Evolutionary conservation across 495 filamentous ascomycete genomes (phyloP), one percentile per base, ranked within the genome.

Genomic region (Thozetella sp.): DNA sequence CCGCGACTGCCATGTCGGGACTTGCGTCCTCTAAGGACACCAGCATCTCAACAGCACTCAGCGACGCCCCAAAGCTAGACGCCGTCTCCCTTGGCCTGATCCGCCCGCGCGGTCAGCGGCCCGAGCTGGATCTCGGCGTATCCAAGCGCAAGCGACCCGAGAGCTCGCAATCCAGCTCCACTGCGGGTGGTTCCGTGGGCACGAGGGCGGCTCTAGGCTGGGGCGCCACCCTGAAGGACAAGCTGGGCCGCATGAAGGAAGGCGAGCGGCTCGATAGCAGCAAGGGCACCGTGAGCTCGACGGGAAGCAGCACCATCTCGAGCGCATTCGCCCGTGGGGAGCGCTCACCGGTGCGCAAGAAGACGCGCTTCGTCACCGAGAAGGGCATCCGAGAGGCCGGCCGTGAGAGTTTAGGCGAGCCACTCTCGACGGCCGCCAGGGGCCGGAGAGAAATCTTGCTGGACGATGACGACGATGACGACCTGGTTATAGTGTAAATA

Each of bases 291-390:
- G 19, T 46, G 24, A 19, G 24, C 40, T 59, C 27, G 19, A 19
- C 76, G 24, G 72, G 70, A 10, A 63, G 72, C 55, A 69, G 69
- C 13, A 56, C 48, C 46, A 58, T 51, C 2, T 58, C 57, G 34
- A 27, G 56, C 19, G 19, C 34, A 17, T 13, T 37, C 26, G 17
- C 25, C 68, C 63, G 64, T 53, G 60, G 58, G 24, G 62, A 65
- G 2, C 63, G 63, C 37, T 73, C 77, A 68, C 81, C 84, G 3
- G 80, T 84, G 13, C 78, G 80, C 64, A 94, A 95, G 73, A 95
- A 93, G 78, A 95, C 91, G 15, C 78, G 92, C 19, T 95, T 96
- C 66, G 83, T 92, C 40, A 93, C 87, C 26, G 83, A 85, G 24
- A 89, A 87, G 68, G 90, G 90, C 0, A 92, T 91, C 58, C 83